These are phyloP conservation scores for Antrodiella citrinella DNA, from an alignment of 768 basidiomycete genomes.

Conservation along the genomic window DNA sequence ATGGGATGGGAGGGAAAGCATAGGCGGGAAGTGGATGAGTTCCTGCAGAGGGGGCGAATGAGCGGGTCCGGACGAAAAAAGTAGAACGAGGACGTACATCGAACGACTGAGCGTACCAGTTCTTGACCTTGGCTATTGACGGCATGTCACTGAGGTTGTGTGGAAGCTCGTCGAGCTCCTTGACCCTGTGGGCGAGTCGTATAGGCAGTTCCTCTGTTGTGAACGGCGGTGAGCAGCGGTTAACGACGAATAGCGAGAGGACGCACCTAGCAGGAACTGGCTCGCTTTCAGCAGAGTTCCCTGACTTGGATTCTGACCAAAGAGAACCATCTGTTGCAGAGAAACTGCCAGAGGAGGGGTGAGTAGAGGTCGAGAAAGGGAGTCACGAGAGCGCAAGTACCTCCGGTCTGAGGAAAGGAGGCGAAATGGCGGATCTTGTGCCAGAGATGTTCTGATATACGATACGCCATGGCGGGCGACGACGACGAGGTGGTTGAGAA, in stretches of 20 bases:
- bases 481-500: constrained; percentile 1
- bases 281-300: constrained; percentile 90
- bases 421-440: constrained; percentile 89
- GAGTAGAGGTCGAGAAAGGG: constrained; percentile 2
- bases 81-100: constrained; percentile 50
- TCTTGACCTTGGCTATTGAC: constrained; percentile 88
- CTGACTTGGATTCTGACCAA: constrained; percentile 92
- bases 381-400: constrained; percentile 32
- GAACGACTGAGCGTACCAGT: constrained; percentile 99
- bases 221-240: background rate
- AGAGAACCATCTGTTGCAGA: constrained; percentile 94
- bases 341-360: constrained; percentile 49
- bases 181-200: constrained; percentile 89
- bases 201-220: constrained; percentile 84
- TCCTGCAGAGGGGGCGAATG: too few species aligned
- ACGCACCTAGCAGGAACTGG: constrained; percentile 75
- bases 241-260: constrained; percentile 4
- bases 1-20: constrained; percentile 50
- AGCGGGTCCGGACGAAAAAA: background rate
- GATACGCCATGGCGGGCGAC: constrained; percentile 39
- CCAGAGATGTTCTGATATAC: constrained; percentile 75
- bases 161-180: constrained; percentile 91
- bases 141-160: constrained; percentile 88
- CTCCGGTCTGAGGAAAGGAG: constrained; percentile 88
- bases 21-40: constrained; percentile 76